Evolutionary conservation across 495 filamentous ascomycete genomes (phyloP).

Genomic region (Penicillium daleae): DNA sequence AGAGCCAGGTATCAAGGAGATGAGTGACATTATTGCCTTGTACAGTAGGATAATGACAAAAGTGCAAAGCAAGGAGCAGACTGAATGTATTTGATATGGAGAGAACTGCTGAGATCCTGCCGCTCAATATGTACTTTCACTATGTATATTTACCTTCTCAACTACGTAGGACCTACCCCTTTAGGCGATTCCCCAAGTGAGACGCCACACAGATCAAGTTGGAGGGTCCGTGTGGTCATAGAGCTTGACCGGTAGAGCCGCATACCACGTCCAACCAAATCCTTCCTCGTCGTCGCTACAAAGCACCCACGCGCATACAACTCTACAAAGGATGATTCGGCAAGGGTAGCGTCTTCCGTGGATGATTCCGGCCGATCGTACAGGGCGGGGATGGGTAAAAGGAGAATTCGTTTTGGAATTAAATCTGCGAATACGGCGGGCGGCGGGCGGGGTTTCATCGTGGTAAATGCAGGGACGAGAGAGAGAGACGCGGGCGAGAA

Average conservation of each 20-base stretch:
- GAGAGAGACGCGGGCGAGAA: slow-evolving; percentile 39
- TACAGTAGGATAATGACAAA: no score
- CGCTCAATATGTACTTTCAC: neutral
- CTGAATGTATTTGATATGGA: neutral
- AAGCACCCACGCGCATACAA: slow-evolving; percentile 4
- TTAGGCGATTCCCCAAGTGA: neutral
- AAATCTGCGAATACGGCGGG: slow-evolving; percentile 41
- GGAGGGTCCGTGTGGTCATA: neutral
- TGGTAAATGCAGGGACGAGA: slow-evolving; percentile 41
- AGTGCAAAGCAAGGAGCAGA: neutral
- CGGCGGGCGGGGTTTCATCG: slow-evolving; percentile 43
- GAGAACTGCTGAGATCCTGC: neutral
- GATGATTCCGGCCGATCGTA: slow-evolving; percentile 33
- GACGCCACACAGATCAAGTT: neutral
- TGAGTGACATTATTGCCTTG: neutral
- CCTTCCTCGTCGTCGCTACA: neutral
- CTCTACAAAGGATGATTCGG: slow-evolving; percentile 21
- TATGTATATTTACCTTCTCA: neutral
- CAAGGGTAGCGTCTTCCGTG: slow-evolving; percentile 10
- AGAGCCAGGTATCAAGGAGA: neutral
- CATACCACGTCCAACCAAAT: neutral
- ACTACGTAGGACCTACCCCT: neutral
- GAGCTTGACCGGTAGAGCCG: neutral
- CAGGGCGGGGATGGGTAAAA: slow-evolving; percentile 33
- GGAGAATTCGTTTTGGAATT: slow-evolving; percentile 39